phyloP scores from a whole-genome alignment of 495 filamentous ascomycete species.

The Tuber umbilicatum region DNA sequence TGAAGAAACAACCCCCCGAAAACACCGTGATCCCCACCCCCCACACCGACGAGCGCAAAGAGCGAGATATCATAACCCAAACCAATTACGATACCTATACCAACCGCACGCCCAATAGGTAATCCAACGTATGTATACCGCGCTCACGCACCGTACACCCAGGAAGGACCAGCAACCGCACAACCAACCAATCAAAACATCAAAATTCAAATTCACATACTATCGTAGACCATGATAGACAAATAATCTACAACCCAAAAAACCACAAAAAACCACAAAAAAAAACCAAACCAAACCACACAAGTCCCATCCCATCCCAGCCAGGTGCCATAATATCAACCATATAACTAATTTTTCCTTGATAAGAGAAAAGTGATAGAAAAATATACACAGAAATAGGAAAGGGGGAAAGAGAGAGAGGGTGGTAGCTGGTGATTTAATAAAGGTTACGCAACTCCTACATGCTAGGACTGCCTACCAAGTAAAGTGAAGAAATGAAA shows the following conservation, averaged over 20 bases:
- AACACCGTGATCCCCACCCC: too few relatives aligned
- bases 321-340: constrained; percentile 37
- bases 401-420: constrained; percentile 1
- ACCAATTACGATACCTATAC: too few relatives aligned
- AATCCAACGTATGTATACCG: too few relatives aligned
- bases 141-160: too few relatives aligned
- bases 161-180: too few relatives aligned
- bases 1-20: too few relatives aligned
- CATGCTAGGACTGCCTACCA: constrained; percentile 10
- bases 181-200: not conserved
- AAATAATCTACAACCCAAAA: constrained; percentile 44
- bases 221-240: constrained; percentile 64
- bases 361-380: not conserved
- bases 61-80: too few relatives aligned
- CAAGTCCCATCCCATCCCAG: constrained; percentile 38
- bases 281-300: constrained; percentile 42
- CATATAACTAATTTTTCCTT: constrained; percentile 8
- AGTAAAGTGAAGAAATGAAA: constrained; percentile 17
- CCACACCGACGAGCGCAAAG: too few relatives aligned
- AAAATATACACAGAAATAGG: constrained; percentile 6
- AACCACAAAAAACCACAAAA: constrained; percentile 35
- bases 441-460: not conserved
- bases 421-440: constrained; percentile 1
- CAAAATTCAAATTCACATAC: constrained; percentile 43
- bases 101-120: too few relatives aligned